Evolutionary conservation across 352 stramenopile species (phyloP).

Genomic region (Globisporangium ultimum): DNA sequence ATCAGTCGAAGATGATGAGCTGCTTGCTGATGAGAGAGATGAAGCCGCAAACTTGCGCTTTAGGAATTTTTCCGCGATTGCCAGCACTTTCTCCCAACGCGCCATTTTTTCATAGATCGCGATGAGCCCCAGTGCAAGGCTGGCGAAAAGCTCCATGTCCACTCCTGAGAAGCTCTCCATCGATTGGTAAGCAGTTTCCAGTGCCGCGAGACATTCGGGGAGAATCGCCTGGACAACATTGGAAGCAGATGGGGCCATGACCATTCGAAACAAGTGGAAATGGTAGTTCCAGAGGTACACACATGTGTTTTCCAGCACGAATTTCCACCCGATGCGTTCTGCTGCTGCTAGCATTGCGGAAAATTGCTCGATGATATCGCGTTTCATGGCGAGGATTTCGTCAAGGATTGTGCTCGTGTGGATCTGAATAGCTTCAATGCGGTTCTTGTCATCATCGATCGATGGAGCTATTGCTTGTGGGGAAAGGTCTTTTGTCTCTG

Average conservation of each 20-base stretch:
- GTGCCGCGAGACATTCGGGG: conserved; percentile 51
- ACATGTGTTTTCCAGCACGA: conserved; percentile 78
- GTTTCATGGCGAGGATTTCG: conserved; percentile 35
- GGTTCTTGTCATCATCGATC: neutral
- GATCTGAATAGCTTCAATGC: conserved; percentile 3
- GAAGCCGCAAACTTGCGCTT: conserved; percentile 37
- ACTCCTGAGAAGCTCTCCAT: conserved; percentile 31
- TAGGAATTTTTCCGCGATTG: conserved; percentile 49
- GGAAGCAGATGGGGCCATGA: neutral
- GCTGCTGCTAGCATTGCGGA: conserved; percentile 25
- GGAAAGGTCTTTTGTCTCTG: neutral
- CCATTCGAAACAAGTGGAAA: conserved; percentile 76
- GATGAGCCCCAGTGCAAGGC: conserved; percentile 46
- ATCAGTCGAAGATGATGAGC: neutral
- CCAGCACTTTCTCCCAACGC: conserved; percentile 44
- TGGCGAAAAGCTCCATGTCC: conserved; percentile 47
- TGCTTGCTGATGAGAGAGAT: too few relatives aligned
- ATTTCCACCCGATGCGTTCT: conserved; percentile 46
- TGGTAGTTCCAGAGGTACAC: conserved; percentile 92
- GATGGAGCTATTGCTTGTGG: neutral
- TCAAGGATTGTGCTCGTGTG: conserved; percentile 11
- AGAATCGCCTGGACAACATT: conserved; percentile 37
- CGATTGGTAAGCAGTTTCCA: conserved; percentile 50
- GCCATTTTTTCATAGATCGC: conserved; percentile 43
- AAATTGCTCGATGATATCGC: conserved; percentile 41